phyloP scores from a whole-genome alignment of 164 flowering plant species.

The Buxus sempervirens region DNA sequence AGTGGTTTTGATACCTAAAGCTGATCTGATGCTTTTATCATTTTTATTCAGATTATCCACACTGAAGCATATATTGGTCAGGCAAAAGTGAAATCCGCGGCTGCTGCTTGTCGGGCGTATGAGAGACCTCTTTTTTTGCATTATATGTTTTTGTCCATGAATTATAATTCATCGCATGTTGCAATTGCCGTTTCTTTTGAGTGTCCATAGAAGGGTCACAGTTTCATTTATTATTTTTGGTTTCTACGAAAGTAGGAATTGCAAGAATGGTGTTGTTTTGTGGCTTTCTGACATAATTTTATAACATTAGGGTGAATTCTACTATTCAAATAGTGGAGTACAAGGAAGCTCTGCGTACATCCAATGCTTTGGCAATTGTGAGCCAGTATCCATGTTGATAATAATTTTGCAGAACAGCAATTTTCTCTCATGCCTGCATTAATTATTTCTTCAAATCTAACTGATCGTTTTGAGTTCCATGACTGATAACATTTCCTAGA shows the following conservation, averaged over 20 bases:
- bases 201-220: too few relatives aligned
- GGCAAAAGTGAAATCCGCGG: conserved; percentile 92
- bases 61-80: conserved; percentile 81
- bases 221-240: neutral
- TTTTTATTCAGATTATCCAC: conserved; percentile 69
- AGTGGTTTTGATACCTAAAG: neutral
- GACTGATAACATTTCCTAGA: conserved; percentile 41
- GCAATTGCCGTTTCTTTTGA: neutral
- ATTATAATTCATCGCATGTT: conserved; percentile 3
- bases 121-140: conserved; percentile 15
- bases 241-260: neutral
- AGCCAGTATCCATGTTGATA: conserved; percentile 69
- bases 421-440: neutral
- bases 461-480: conserved; percentile 23
- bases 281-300: neutral
- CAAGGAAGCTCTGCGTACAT: conserved; percentile 66
- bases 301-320: conserved; percentile 70
- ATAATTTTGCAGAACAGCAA: neutral
- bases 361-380: conserved; percentile 85
- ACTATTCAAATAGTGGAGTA: conserved; percentile 66
- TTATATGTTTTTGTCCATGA: neutral
- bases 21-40: neutral
- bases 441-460: neutral
- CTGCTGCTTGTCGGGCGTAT: conserved; percentile 87
- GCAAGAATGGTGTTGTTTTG: neutral